Base-by-base conservation (phyloP, 345 rosid genomes). In the Gossypium sturtianum region DNA sequence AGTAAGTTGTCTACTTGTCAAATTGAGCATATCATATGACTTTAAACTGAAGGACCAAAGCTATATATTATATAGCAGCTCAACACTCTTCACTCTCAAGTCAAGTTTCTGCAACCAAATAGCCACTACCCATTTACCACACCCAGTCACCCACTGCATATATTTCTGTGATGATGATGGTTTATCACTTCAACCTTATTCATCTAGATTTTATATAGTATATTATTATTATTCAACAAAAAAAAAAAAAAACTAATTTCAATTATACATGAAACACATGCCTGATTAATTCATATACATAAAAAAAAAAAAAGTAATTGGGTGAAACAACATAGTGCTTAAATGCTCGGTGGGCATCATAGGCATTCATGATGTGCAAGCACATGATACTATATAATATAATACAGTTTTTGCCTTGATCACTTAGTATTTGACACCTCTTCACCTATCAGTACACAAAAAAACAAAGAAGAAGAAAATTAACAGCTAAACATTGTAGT, bases 81-180 rank as follows among this genome's bases (percentile, higher is more conserved):
- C 78, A 59, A 23, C 78, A 71, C 77, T 72, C 83, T 77, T 81
- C 47, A 43, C 74, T 70, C 70, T 56, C 81, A 75, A 77, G 83
- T 77, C 56, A 80, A 59, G 76, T 75, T 68, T 77, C 81, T 57
- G 63, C 75, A 74, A 59, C 12, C 54, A 48, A 12, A 49, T 61
- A 19, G 19, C 47, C 54, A 58, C 41, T 51, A 22, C 11, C 23
- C 45, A 8, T 52, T n/a, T 9, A 64, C 4, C 54, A 67, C 3
- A 34, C 41, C 41, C 41, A 34, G 41, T 34, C 41, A 34, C 41
- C 41, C 41, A 5, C 41, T 34, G 41, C 12, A 47, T 67, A 11
- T 48, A 48, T 58, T 25, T 62, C 1, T 5, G 41, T 34, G 38
- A 34, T 34, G 7, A 34, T 34, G 38, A 34, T 34, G 41, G 5